Evolutionary conservation across 345 rosid species (phyloP).

Genomic region (Salix viminalis): DNA sequence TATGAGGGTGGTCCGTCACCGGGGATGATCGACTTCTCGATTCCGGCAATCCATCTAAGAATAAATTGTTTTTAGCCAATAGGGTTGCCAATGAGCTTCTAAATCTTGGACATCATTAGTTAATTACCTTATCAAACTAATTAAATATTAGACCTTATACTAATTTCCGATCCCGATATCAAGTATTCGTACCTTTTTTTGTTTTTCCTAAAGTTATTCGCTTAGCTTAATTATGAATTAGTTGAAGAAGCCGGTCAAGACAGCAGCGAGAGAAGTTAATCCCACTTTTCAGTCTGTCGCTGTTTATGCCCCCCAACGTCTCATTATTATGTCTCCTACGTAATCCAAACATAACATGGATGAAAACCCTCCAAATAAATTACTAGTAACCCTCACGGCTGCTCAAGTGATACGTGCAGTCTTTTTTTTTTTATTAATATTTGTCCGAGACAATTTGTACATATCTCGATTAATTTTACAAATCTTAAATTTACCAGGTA

Average conservation of each 20-base stretch:
- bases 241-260: background rate
- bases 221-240: background rate
- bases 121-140: no score
- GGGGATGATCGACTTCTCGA: background rate
- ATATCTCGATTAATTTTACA: no score
- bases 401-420: background rate
- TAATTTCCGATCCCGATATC: background rate
- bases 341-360: background rate
- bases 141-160: background rate
- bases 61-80: background rate
- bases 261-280: background rate
- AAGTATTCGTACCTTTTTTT: background rate
- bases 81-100: background rate
- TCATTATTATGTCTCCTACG: background rate
- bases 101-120: no score
- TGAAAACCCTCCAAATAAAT: background rate
- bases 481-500: constrained; percentile 1
- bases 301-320: background rate
- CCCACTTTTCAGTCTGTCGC: background rate
- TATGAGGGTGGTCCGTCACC: background rate
- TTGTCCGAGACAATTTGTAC: no score
- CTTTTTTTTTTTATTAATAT: background rate
- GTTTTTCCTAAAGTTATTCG: background rate
- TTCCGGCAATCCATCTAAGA: no score
- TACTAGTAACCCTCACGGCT: background rate